These are phyloP conservation scores for Rutstroemia sp. DNA, from an alignment of 2,329 filamentous ascomycete species.

Conservation along the genomic window DNA sequence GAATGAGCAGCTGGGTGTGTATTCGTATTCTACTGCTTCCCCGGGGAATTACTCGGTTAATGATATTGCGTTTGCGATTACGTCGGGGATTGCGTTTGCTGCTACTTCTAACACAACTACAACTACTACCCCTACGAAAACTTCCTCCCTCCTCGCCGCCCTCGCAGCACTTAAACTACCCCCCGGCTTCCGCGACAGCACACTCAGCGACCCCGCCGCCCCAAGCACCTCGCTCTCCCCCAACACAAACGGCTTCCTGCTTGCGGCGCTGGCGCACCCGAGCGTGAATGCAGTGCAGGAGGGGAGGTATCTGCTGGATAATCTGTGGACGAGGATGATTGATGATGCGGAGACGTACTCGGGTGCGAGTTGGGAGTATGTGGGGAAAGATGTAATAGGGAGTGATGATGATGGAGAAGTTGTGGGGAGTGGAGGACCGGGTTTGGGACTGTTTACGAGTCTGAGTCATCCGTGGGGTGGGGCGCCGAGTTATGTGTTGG, in stretches of 20 bases:
- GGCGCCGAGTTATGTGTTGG: slow-evolving; percentile 37
- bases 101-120: too few species aligned
- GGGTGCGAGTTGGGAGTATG: slow-evolving; percentile 40
- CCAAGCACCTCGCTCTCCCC: neutral
- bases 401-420: too few species aligned
- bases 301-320: slow-evolving; percentile 28
- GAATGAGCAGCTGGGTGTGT: slow-evolving; percentile 28
- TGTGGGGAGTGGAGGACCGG: slow-evolving; percentile 23
- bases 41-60: slow-evolving; percentile 29
- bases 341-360: slow-evolving; percentile 30
- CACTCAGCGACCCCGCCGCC: neutral
- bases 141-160: neutral
- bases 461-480: slow-evolving; percentile 38
- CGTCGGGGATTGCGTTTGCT: neutral
- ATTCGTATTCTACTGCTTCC: slow-evolving; percentile 24
- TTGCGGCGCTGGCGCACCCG: neutral
- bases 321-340: slow-evolving; percentile 37
- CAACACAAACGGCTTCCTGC: neutral
- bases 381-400: slow-evolving; percentile 20
- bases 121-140: neutral
- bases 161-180: neutral
- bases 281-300: slow-evolving; percentile 7
- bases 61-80: neutral
- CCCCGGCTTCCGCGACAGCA: neutral
- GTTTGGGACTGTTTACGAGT: slow-evolving; percentile 36